Conservation (phyloP, 2,329 filamentous ascomycete genomes). For the Clarireedia paspali region DNA sequence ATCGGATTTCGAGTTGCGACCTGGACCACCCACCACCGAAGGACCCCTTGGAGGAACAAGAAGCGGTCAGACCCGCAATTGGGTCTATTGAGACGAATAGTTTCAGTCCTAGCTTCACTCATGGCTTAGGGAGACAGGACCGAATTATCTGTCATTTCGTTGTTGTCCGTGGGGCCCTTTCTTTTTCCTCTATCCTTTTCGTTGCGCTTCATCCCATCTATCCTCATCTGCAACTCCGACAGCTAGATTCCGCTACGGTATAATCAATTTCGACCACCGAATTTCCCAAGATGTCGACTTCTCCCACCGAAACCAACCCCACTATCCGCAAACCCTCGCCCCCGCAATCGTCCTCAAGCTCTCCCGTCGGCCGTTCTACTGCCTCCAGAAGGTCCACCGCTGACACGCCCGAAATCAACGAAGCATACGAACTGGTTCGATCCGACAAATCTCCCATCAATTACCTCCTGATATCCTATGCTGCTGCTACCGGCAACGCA, state of each 20-base stretch:
- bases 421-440: constrained; percentile 60
- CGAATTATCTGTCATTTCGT: constrained; percentile 7
- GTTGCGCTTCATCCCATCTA: background rate
- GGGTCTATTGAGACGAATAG: constrained; percentile 1
- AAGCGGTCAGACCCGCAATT: constrained; percentile 8
- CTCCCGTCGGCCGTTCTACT: background rate
- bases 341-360: background rate
- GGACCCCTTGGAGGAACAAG: background rate
- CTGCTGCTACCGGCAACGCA: constrained; percentile 45
- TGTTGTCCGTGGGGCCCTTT: constrained; percentile 4
- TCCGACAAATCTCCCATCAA: constrained; percentile 58
- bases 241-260: background rate
- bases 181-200: background rate
- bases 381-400: constrained; percentile 43
- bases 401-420: constrained; percentile 50
- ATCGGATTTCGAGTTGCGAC: background rate
- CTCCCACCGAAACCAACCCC: background rate
- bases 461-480: constrained; percentile 61
- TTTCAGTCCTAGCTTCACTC: constrained; percentile 7
- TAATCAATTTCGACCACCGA: background rate
- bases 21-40: background rate
- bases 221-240: background rate
- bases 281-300: background rate
- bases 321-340: background rate
- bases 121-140: background rate